These are phyloP conservation scores for Colletotrichum sp. DNA, from an alignment of 2,329 filamentous ascomycete genomes.

Conservation along the genomic window DNA sequence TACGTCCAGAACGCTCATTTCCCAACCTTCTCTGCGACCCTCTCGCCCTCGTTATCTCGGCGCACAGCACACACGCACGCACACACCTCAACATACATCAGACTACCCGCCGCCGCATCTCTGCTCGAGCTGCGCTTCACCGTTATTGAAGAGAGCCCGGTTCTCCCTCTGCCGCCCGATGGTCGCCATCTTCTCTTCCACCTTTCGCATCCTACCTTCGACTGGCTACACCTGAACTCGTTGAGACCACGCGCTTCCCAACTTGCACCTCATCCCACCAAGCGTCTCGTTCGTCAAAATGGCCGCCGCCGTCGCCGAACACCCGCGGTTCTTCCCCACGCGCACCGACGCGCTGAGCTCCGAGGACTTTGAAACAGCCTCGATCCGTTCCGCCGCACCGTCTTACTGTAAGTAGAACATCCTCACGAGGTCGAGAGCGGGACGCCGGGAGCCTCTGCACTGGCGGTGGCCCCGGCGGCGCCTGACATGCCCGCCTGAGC, in stretches of 20 bases:
- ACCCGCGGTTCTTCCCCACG: slow-evolving; percentile 17
- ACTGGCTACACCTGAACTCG: background rate
- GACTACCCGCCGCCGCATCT: background rate
- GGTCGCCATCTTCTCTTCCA: background rate
- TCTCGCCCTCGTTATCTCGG: background rate
- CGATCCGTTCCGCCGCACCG: slow-evolving; percentile 70
- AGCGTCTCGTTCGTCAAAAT: background rate
- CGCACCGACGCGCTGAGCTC: slow-evolving; percentile 35
- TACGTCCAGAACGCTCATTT: background rate
- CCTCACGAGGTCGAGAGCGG: background rate
- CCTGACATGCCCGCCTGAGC: background rate
- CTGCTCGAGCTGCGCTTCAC: background rate
- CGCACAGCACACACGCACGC: background rate
- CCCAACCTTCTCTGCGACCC: background rate
- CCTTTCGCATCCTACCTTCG: background rate
- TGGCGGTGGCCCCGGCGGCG: background rate
- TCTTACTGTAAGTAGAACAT: slow-evolving; percentile 62
- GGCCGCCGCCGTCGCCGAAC: slow-evolving; percentile 12
- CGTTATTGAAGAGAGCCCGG: background rate
- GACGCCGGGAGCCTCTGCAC: background rate
- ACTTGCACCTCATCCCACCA: background rate
- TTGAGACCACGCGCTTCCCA: background rate
- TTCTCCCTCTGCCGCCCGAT: background rate
- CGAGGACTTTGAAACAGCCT: slow-evolving; percentile 71
- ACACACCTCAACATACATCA: background rate